Base-by-base conservation (phyloP, 2,329 filamentous ascomycete genomes). In the Ascochyta rabiei region DNA sequence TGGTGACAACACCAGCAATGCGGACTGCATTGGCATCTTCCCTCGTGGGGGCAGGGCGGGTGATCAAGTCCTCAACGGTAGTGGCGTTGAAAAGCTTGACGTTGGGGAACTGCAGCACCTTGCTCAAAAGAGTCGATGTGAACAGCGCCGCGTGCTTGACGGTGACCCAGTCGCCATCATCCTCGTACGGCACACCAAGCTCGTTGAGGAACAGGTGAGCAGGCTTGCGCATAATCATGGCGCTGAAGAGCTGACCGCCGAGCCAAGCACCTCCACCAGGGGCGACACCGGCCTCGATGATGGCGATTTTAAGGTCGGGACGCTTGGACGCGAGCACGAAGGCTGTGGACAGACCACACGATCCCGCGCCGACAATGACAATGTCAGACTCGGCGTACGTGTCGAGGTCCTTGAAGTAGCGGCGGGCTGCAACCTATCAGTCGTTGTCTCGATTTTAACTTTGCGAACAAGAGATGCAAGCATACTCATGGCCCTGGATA, bases 11-110 rank as follows among this genome's bases (percentile, higher is more conserved):
- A 68, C 92, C 92, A 8, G 91, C 89, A 62, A 96, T 87, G 60
- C 89, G 86, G 38, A 96, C 77, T 9, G 80, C 79, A 18, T 80
- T 79, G 34, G 76, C 79, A 37, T 76, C 72, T 41, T 78, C 76
- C 12, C 60, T 23, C 1, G 68, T 71, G 4, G 72, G 72, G 31
- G 68, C 66, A 5, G 85, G 85, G 39, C 92, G 89, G 18, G 92
- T 96, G 77, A 97, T 93, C 60, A 97, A 81, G 70, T 97, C 92
- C 79, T 97, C 93, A 38, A 97, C 92, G 18, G 89, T 84, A 31
- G 93, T 96, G 33, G 92, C 92, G 74, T 97, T 97, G 86, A 96
- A 97, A 59, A 97, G 86, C 85, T 97, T 97, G 71, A 96, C 85
- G 77, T 97, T 96, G 60, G 90, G 89, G 80, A 96, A 90, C 56